These are phyloP conservation scores for Fusarium sp. DNA, from an alignment of 2,329 filamentous ascomycete species.

Conservation along the genomic window DNA sequence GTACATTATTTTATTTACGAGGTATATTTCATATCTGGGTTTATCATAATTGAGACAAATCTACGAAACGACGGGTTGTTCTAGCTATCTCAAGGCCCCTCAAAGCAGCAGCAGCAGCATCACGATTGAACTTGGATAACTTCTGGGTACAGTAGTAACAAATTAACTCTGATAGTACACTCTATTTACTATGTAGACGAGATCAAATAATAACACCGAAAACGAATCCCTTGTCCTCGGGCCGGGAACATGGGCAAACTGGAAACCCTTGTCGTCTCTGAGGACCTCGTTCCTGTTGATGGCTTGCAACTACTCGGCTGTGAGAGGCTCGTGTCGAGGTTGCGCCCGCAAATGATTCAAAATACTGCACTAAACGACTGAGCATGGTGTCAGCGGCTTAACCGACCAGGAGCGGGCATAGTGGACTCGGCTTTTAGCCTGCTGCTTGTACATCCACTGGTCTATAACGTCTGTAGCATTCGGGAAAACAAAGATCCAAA, in stretches of 20 bases:
- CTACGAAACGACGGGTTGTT: not conserved
- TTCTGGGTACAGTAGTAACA: not conserved
- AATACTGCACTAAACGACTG: slow-evolving; percentile 39
- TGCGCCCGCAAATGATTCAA: slow-evolving; percentile 50
- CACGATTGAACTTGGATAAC: not conserved
- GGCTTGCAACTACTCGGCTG: slow-evolving; percentile 29
- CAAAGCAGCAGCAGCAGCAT: not conserved
- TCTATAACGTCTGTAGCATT: not conserved
- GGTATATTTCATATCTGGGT: too few relatives aligned
- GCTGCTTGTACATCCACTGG: slow-evolving; percentile 27
- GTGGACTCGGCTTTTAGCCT: slow-evolving; percentile 40
- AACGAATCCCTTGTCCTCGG: slow-evolving; percentile 22
- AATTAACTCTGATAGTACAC: slow-evolving; percentile 4
- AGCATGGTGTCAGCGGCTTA: slow-evolving; percentile 48
- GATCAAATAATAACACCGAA: slow-evolving; percentile 29
- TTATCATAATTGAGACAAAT: not conserved
- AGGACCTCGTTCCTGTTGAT: slow-evolving; percentile 37
- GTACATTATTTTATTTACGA: too few relatives aligned
- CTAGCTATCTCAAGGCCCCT: not conserved
- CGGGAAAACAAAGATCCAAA: slow-evolving; percentile 41
- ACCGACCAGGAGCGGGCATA: slow-evolving; percentile 16
- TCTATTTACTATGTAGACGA: slow-evolving; percentile 7
- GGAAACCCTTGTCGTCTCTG: slow-evolving; percentile 30
- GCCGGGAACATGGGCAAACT: slow-evolving; percentile 31
- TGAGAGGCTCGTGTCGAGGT: slow-evolving; percentile 43